Percentiles rank a stretch among this genome's conserved stretches.
phyloP scores from a whole-genome alignment of 768 basidiomycete species.

The Boletus reticuloceps region DNA sequence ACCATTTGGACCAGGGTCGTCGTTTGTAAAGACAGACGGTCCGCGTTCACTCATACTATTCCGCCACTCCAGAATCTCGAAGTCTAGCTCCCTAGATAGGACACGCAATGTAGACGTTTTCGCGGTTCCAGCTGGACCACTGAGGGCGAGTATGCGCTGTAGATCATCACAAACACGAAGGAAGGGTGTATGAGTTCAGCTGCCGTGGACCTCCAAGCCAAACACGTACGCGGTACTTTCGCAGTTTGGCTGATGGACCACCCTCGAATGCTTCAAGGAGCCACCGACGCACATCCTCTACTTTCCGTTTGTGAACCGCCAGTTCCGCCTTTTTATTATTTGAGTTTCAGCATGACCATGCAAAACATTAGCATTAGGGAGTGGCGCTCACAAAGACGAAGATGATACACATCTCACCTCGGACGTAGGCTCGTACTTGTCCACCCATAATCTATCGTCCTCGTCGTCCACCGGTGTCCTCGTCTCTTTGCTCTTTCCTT shows the following conservation, averaged over 20 bases:
- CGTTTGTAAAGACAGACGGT: slow-evolving; percentile 18
- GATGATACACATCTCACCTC: slow-evolving; percentile 41
- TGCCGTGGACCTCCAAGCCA: background rate
- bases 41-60: slow-evolving; percentile 59
- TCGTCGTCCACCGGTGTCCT: background rate
- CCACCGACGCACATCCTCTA: slow-evolving; percentile 77
- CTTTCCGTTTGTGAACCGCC: slow-evolving; percentile 77
- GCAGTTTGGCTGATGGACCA: slow-evolving; percentile 58
- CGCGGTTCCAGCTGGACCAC: slow-evolving; percentile 86
- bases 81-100: slow-evolving; percentile 67
- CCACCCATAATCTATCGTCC: slow-evolving; percentile 56
- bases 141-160: slow-evolving; percentile 80
- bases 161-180: no score
- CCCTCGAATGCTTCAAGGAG: slow-evolving; percentile 68
- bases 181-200: background rate
- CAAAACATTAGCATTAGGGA: background rate
- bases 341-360: background rate
- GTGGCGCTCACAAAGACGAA: background rate
- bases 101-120: slow-evolving; percentile 87
- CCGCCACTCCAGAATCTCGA: slow-evolving; percentile 86
- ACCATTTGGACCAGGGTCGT: slow-evolving; percentile 11
- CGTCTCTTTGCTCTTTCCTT: slow-evolving; percentile 24
- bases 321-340: slow-evolving; percentile 53
- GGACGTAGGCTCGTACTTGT: slow-evolving; percentile 57
- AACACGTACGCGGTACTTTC: slow-evolving; percentile 68